Base-by-base conservation (phyloP, 768 basidiomycete species). In the Tulasnella sp. region DNA sequence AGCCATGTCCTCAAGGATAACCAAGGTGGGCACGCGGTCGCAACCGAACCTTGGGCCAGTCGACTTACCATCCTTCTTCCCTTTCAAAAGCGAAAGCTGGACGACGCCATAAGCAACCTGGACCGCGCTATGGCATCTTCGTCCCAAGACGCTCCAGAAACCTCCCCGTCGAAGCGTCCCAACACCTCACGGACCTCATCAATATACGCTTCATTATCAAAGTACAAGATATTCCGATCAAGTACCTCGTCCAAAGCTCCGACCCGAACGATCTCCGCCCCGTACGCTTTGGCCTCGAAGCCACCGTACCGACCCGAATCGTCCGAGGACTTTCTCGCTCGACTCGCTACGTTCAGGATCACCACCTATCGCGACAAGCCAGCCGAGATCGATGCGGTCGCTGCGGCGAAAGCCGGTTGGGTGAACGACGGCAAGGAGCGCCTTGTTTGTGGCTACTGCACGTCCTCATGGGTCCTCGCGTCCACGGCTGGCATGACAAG, bases 351-450 rank as follows among this genome's bases (percentile, higher is more conserved):
- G 0, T 95, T 88, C 84, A 94, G 91, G 83, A 87, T 95, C 39
- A 84, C 91, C 15, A 94, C 93, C 0, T 95, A 94, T 81, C 87
- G 91, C 23, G 92, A 92, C 80, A 95, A 95, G 82, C 92, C 93
- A 0, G 76, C 88, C 0, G 85, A 86, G 13, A 90, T 94, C 39
- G 89, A 95, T 77, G 91, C 93, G 0, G 92, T 94, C 18, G 90
- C 93, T 23, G 93, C 93, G 3, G 87, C 93, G 0, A 92, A 89
- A 83, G 93, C 92, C 82, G 93, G 93, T 1, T 95, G 93, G 93
- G 85, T 88, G 32, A 95, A 95, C 79, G 90, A 93, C 74, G 81
- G 81, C 57, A 51, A 67, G 48, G 75, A 80, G 46, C 75, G 80
- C 9, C 72, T 80, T 40, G 79, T 75, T n/a, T 80, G 80, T 67